These are phyloP conservation scores for Liriodendron chinense DNA, from an alignment of 164 flowering plant species.

Conservation along the genomic window DNA sequence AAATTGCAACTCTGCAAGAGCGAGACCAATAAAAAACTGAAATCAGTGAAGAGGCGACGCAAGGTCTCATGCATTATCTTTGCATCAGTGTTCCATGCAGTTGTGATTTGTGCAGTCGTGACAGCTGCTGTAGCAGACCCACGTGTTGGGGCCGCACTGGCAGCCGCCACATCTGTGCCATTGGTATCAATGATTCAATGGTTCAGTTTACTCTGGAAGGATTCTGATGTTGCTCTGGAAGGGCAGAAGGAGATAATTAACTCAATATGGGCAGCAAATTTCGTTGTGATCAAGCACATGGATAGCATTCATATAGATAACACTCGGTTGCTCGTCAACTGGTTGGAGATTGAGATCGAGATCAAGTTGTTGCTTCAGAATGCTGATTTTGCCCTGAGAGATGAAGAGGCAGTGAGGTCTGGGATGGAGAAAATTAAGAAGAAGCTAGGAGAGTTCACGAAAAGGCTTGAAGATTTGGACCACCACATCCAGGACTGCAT, in stretches of 20 bases:
- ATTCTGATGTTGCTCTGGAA: slow-evolving; percentile 49
- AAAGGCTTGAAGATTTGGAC: slow-evolving; percentile 54
- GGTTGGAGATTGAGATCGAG: slow-evolving; percentile 48
- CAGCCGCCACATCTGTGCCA: slow-evolving; percentile 53
- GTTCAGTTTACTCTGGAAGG: slow-evolving; percentile 65
- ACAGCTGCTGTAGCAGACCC: slow-evolving; percentile 84
- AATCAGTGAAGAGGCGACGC: slow-evolving; percentile 52
- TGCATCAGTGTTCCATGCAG: slow-evolving; percentile 52
- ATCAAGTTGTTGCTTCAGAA: slow-evolving; percentile 46
- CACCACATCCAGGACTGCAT: slow-evolving; percentile 56
- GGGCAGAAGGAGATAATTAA: slow-evolving; percentile 54
- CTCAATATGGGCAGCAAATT: slow-evolving; percentile 55
- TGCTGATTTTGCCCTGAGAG: slow-evolving; percentile 52
- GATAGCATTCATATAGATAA: slow-evolving; percentile 65
- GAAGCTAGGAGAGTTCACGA: slow-evolving; percentile 47
- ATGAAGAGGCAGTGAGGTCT: slow-evolving; percentile 51
- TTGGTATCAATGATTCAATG: slow-evolving; percentile 77
- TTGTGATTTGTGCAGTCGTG: slow-evolving; percentile 74
- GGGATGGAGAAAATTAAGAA: slow-evolving; percentile 73
- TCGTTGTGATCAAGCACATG: slow-evolving; percentile 58
- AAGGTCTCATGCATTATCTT: slow-evolving; percentile 65
- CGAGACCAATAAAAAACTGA: slow-evolving; percentile 68
- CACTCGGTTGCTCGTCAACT: slow-evolving; percentile 54
- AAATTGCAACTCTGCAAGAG: slow-evolving; percentile 47
- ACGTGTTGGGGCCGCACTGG: slow-evolving; percentile 68